phyloP scores from a whole-genome alignment of 2,329 filamentous ascomycete species.

The Scedosporium minutisporum region DNA sequence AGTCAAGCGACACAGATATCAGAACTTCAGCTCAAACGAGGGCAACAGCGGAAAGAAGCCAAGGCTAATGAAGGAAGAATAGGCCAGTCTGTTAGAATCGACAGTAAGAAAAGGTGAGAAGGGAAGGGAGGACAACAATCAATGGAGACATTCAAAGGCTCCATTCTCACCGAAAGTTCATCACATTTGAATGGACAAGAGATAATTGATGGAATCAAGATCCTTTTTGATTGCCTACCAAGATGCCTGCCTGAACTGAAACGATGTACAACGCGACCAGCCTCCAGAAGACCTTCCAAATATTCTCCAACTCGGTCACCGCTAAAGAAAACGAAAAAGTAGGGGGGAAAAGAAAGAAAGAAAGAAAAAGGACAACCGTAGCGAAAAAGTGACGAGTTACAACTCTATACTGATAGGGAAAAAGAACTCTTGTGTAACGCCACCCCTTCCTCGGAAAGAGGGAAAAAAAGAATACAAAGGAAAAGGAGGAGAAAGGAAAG shows the following conservation, averaged over 20 bases:
- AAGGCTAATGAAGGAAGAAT: no score
- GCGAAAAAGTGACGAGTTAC: not conserved
- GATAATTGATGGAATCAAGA: not conserved
- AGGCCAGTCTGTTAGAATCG: no score
- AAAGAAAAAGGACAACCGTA: not conserved
- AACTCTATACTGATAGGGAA: not conserved
- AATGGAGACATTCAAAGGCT: no score
- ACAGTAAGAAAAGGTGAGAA: no score
- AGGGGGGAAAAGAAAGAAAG: not conserved
- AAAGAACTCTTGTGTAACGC: not conserved
- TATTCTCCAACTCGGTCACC: not conserved
- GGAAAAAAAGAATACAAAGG: not conserved
- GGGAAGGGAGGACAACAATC: no score
- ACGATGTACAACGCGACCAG: not conserved
- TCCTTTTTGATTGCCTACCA: not conserved
- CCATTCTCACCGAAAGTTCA: no score
- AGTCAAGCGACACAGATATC: no score
- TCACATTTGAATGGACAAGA: no score
- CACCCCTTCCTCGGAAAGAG: not conserved
- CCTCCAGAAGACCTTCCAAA: not conserved
- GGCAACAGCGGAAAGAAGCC: no score
- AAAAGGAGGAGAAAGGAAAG: not conserved
- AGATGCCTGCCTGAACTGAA: not conserved
- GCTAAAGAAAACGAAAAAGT: not conserved
- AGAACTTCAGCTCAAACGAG: no score